Evolutionary conservation across 257 asterid genomes (phyloP).

Genomic region (Petrea volubilis): DNA sequence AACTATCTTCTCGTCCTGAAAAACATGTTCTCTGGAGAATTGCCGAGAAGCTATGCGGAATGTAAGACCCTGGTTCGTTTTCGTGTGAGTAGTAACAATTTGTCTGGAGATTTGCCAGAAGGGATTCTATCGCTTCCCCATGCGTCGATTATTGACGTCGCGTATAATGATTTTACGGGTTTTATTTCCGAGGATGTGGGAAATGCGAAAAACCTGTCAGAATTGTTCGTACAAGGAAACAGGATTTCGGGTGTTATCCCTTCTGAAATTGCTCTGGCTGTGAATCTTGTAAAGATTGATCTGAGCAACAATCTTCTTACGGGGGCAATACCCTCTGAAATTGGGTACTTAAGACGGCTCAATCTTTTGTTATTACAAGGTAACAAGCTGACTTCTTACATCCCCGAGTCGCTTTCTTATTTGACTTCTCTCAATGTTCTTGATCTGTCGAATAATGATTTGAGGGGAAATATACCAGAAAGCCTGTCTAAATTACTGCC

Average conservation of each 20-base stretch:
- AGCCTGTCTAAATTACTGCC: constrained; percentile 55
- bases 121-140: constrained; percentile 71
- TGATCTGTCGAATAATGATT: constrained; percentile 64
- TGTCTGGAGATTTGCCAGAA: constrained; percentile 68
- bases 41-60: constrained; percentile 62
- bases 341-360: constrained; percentile 61
- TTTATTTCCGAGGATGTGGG: constrained; percentile 45
- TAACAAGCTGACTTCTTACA: constrained; percentile 66
- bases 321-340: constrained; percentile 70
- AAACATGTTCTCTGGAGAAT: constrained; percentile 61
- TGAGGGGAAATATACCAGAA: constrained; percentile 67
- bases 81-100: constrained; percentile 60
- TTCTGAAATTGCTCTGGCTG: constrained; percentile 58
- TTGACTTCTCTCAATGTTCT: constrained; percentile 67
- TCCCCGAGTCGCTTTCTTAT: constrained; percentile 67
- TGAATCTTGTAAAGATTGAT: constrained; percentile 71
- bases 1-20: constrained; percentile 67
- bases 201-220: constrained; percentile 72
- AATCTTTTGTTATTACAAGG: constrained; percentile 64
- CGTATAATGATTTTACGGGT: constrained; percentile 55
- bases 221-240: constrained; percentile 77
- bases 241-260: constrained; percentile 75
- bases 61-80: constrained; percentile 75
- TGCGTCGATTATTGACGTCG: constrained; percentile 70
- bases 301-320: constrained; percentile 67